Conservation (phyloP, 192 early-diverging fungal genomes). For the Geranomyces michiganensis region DNA sequence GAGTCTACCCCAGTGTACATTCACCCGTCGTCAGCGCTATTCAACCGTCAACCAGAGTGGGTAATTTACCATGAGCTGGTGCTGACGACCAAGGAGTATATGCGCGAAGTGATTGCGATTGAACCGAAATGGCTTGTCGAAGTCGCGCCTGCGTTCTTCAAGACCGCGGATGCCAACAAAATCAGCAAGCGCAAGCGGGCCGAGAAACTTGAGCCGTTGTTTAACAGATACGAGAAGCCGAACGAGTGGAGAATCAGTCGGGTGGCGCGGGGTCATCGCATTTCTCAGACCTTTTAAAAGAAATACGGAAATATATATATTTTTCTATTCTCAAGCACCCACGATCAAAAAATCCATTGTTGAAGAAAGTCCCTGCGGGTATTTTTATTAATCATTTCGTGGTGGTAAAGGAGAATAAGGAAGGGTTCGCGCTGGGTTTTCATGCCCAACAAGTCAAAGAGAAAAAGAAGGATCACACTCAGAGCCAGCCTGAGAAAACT, state of each 20-base stretch:
- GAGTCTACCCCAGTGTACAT: conserved; percentile 98
- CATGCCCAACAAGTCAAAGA: no score
- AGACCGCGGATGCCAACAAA: conserved; percentile 91
- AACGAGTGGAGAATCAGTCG: conserved; percentile 91
- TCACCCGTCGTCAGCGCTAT: conserved; percentile 94
- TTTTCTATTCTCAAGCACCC: background rate
- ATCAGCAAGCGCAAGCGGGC: conserved; percentile 91
- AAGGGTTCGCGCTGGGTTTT: no score
- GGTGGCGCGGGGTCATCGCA: conserved; percentile 35
- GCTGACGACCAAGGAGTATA: conserved; percentile 89
- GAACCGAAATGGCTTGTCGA: conserved; percentile 94
- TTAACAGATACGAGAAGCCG: conserved; percentile 82
- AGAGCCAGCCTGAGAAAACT: no score
- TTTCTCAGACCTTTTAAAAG: conserved; percentile 41
- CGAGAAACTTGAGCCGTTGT: conserved; percentile 93
- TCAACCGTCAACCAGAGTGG: conserved; percentile 94
- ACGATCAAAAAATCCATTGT: no score
- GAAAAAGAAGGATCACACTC: no score
- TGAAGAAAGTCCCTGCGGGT: no score
- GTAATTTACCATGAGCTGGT: conserved; percentile 94
- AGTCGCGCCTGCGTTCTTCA: conserved; percentile 98
- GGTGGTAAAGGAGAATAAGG: no score
- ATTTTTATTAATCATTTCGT: no score
- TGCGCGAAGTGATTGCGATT: conserved; percentile 85
- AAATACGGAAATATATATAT: background rate